These are phyloP conservation scores for Mycena capillaripes DNA, from an alignment of 768 basidiomycete species.

Conservation along the genomic window DNA sequence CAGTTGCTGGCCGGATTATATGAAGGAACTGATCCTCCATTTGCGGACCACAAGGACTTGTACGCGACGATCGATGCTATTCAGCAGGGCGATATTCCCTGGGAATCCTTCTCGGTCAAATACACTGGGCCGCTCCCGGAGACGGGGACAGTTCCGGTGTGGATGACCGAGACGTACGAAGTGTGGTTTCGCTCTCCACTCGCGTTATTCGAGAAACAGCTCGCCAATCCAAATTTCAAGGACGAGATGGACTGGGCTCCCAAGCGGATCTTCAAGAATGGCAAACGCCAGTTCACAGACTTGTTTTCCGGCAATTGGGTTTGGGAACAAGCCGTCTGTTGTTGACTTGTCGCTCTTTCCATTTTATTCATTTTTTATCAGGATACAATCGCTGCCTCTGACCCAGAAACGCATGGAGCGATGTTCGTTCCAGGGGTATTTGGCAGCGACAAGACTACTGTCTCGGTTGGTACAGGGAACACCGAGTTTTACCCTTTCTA, in stretches of 20 bases:
- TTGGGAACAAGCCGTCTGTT: slow-evolving; percentile 41
- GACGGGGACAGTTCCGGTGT: slow-evolving; percentile 33
- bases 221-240: slow-evolving; percentile 41
- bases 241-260: slow-evolving; percentile 42
- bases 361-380: not conserved
- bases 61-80: slow-evolving; percentile 44
- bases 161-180: slow-evolving; percentile 44
- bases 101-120: slow-evolving; percentile 42
- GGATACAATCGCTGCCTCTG: slow-evolving; percentile 33
- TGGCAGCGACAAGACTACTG: slow-evolving; percentile 42
- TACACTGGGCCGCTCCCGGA: slow-evolving; percentile 41
- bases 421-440: slow-evolving; percentile 36
- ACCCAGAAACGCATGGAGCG: slow-evolving; percentile 27
- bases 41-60: slow-evolving; percentile 39
- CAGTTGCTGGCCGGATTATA: slow-evolving; percentile 26
- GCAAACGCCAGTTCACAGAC: slow-evolving; percentile 28
- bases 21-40: slow-evolving; percentile 31
- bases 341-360: not conserved
- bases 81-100: slow-evolving; percentile 42
- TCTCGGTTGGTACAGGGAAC: slow-evolving; percentile 36
- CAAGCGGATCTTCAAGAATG: slow-evolving; percentile 34
- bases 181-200: slow-evolving; percentile 46
- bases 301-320: slow-evolving; percentile 41
- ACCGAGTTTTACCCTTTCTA: slow-evolving; percentile 42
- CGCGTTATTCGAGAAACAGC: slow-evolving; percentile 36